Base-by-base conservation (phyloP, 345 rosid species). In the Alliaria petiolata region DNA sequence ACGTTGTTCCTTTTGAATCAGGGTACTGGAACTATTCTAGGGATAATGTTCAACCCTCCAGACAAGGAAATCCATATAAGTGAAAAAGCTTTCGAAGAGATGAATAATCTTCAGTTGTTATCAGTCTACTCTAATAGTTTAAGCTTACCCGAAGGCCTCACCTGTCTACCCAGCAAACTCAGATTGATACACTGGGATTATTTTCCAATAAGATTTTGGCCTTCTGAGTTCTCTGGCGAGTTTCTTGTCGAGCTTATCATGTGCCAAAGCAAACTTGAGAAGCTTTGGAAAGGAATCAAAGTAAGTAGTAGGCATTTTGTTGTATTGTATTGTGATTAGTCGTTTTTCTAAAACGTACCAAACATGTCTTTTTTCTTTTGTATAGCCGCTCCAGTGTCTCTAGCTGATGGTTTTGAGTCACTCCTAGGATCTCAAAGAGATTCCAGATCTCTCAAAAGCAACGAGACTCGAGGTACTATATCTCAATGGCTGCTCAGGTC, bases 381-480 rank as follows among this genome's bases (percentile, higher is more conserved):
- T 49, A 16, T 52, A 79, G 83, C 17, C 22, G 6, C 53, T 67
- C 22, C 36, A 8, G 8, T 54, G 54, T 17, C 53, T 80, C 12
- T 71, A 45, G 62, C 3, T 12, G 25, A 17, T 82, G 22, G 11
- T 39, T 31, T 72, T 82, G 34, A 7, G 39, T 4, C 0, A 19
- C 2, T 79, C 70, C 2, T 0, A 17, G 20, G 7, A 68, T 22
- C 52, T 81, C 28, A 63, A 28, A 4, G 62, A 20, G 61, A 69
- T 76, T 38, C 60, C 76, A 19, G 62, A 79, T 51, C 62, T 72
- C 14, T 71, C 78, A 53, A 0, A 52, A 16, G 76, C 71, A 2
- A 16, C 26, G 7, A 70, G 38, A 11, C 58, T 82, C 54, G 74
- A 67, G 31, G 56, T 43, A 14, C 4, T 79, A 16, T 0, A 26